These are phyloP conservation scores for Diaporthe amygdali DNA, from an alignment of 2,329 filamentous ascomycete genomes.

Conservation along the genomic window DNA sequence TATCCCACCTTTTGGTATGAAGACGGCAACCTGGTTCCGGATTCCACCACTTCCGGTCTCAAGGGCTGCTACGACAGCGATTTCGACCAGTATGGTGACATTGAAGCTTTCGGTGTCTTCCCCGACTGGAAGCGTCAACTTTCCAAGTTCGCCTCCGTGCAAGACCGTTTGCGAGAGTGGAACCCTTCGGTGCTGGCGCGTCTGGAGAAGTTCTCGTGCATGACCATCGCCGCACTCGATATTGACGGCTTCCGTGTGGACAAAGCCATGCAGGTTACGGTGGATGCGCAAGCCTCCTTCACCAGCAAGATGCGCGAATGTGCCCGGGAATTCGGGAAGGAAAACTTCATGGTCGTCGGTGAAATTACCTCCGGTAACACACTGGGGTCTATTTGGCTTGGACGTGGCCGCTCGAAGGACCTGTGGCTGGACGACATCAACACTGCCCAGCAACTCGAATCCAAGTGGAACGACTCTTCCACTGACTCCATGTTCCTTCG, in stretches of 20 bases:
- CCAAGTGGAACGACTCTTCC: constrained; percentile 24
- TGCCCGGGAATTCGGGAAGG: constrained; percentile 58
- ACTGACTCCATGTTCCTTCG: constrained; percentile 51
- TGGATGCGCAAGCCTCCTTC: constrained; percentile 64
- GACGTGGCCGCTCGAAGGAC: constrained; percentile 57
- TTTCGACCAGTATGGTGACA: constrained; percentile 66
- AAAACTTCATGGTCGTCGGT: constrained; percentile 68
- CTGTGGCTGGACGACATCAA: constrained; percentile 26
- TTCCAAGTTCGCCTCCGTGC: constrained; percentile 68
- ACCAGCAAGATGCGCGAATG: constrained; percentile 61
- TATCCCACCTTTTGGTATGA: constrained; percentile 68
- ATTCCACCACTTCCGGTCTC: constrained; percentile 49
- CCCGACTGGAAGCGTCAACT: constrained; percentile 68
- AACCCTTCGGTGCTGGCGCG: constrained; percentile 59
- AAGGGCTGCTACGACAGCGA: constrained; percentile 64
- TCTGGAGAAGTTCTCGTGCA: constrained; percentile 65
- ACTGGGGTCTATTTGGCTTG: constrained; percentile 64
- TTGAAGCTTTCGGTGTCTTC: constrained; percentile 66
- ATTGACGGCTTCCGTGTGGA: constrained; percentile 71
- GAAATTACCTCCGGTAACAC: constrained; percentile 68
- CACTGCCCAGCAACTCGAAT: constrained; percentile 23
- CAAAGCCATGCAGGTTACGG: constrained; percentile 64
- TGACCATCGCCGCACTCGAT: constrained; percentile 64
- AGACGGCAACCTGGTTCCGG: constrained; percentile 54
- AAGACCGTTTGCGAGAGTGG: constrained; percentile 71